A percentile compares a stretch with the other conserved stretches of the same genome.
phyloP scores from a whole-genome alignment of 2,329 filamentous ascomycete genomes.

The Fusarium dlaminii region DNA sequence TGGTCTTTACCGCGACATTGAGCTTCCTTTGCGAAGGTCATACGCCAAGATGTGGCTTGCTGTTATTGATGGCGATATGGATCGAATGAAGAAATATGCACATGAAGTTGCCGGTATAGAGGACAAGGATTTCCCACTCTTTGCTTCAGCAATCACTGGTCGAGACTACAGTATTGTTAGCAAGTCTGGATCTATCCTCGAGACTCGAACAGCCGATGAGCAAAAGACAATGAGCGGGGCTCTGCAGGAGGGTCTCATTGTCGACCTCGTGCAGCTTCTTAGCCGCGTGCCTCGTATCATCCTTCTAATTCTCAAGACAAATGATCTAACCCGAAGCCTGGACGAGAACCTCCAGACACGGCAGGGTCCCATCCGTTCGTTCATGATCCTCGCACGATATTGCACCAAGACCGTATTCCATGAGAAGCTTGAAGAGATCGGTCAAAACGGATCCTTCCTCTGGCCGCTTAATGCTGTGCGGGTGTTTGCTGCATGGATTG shows the following conservation, averaged over 20 bases:
- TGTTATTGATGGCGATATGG: conserved; percentile 88
- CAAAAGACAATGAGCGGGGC: conserved; percentile 87
- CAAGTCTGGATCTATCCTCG: conserved; percentile 63
- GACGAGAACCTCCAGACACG: conserved; percentile 89
- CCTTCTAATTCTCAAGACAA: conserved; percentile 94
- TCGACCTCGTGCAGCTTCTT: conserved; percentile 87
- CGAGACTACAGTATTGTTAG: conserved; percentile 85
- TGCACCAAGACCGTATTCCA: conserved; percentile 73
- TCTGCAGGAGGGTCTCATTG: conserved; percentile 86
- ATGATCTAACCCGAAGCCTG: conserved; percentile 91
- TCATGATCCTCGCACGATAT: conserved; percentile 75
- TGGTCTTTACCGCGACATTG: conserved; percentile 94
- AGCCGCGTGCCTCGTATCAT: conserved; percentile 92
- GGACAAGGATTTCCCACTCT: conserved; percentile 92
- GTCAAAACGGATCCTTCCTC: conserved; percentile 61
- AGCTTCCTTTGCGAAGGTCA: conserved; percentile 77
- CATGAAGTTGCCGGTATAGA: conserved; percentile 88
- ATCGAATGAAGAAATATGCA: conserved; percentile 86
- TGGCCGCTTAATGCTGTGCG: conserved; percentile 66
- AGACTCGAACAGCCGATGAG: conserved; percentile 75
- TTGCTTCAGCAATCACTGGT: conserved; percentile 95
- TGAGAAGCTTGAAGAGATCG: conserved; percentile 69
- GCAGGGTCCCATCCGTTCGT: conserved; percentile 70
- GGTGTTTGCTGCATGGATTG: conserved; percentile 65
- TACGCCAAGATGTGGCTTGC: conserved; percentile 99